Conservation (phyloP, 768 basidiomycete genomes). For the Agaricus blazei region DNA sequence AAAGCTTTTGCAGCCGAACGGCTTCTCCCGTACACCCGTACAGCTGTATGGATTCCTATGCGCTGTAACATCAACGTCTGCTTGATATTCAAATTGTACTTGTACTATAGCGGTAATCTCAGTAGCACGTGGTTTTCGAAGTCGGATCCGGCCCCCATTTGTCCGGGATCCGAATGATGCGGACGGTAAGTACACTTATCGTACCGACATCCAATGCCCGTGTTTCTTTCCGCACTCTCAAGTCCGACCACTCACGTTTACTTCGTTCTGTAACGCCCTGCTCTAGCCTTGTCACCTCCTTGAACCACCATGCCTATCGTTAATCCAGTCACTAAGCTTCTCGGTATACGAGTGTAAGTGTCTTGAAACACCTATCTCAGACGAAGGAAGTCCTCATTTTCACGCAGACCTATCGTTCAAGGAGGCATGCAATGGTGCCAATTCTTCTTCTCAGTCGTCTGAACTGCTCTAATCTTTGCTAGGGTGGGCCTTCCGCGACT, state of each 20-base stretch:
- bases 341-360: conserved; percentile 63
- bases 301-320: conserved; percentile 29
- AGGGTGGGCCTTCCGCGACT: conserved; percentile 81
- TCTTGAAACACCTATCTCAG: neutral
- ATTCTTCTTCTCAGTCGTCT: neutral
- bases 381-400: neutral
- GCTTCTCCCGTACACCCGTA: no score
- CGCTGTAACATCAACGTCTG: no score
- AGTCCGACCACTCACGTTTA: no score
- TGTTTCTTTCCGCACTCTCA: no score
- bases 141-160: no score
- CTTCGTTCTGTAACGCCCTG: neutral
- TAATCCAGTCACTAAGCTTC: conserved; percentile 59
- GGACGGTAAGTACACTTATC: no score
- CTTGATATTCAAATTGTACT: no score
- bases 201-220: no score
- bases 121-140: no score
- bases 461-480: neutral
- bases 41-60: no score
- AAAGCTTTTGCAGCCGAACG: neutral
- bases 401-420: conserved; percentile 68
- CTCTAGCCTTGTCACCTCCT: neutral
- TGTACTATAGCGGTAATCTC: no score
- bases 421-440: conserved; percentile 88
- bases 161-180: no score